phyloP scores from a whole-genome alignment of 2,329 filamentous ascomycete species.

The Aspergillus chevalieri region DNA sequence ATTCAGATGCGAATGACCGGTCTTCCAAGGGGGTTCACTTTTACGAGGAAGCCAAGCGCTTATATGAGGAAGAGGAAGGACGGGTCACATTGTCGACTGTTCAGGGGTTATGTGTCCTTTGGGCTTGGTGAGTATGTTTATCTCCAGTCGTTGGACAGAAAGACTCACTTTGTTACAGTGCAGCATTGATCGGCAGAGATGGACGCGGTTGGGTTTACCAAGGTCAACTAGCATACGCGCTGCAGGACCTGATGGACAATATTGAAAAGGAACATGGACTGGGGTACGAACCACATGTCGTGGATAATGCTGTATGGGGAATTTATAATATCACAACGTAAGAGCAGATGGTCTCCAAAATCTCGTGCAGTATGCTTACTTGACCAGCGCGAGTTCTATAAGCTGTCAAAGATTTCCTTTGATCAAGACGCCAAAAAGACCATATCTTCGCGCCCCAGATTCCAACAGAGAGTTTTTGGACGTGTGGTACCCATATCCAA shows the following conservation, averaged over 20 bases:
- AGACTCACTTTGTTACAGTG: conserved; percentile 13
- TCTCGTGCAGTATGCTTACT: not conserved
- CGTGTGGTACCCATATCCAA: conserved; percentile 18
- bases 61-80: conserved; percentile 25
- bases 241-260: conserved; percentile 13
- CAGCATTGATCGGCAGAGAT: conserved; percentile 27
- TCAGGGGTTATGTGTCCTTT: conserved; percentile 25
- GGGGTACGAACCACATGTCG: conserved; percentile 2
- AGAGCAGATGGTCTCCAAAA: not conserved
- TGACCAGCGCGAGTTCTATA: not conserved
- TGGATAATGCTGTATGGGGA: conserved; percentile 18
- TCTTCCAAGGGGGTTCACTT: conserved; percentile 24
- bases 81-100: conserved; percentile 24
- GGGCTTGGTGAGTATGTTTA: conserved; percentile 19
- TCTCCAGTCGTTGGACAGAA: too few species aligned
- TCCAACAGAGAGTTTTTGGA: conserved; percentile 6
- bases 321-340: conserved; percentile 22
- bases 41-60: conserved; percentile 27
- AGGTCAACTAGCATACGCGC: conserved; percentile 19
- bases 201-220: conserved; percentile 24
- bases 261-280: conserved; percentile 13
- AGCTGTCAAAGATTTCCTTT: conserved; percentile 11
- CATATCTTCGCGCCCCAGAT: conserved; percentile 1
- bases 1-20: conserved; percentile 11
- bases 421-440: conserved; percentile 12